phyloP scores from a whole-genome alignment of 1,284 basidiomycete genomes.

The Heterobasidion irregulare region DNA sequence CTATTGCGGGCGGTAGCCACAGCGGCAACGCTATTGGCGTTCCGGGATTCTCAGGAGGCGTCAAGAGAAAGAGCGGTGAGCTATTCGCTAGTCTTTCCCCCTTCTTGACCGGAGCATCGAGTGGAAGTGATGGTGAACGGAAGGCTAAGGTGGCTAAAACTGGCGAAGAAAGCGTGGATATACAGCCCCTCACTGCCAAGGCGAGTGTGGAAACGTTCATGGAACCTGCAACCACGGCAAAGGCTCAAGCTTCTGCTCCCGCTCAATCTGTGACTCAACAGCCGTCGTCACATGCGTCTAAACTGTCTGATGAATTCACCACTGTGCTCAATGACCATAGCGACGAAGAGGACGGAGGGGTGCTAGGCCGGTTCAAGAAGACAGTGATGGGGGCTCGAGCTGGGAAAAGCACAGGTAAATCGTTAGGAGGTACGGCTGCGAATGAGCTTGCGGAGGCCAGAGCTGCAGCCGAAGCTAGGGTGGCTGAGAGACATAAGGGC shows the following conservation, averaged over 20 bases:
- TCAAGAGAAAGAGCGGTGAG: constrained; percentile 66
- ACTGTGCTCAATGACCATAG: background rate
- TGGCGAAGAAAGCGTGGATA: constrained; percentile 13
- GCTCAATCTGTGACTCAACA: too few relatives aligned
- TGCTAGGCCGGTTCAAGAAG: constrained; percentile 57
- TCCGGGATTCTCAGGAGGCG: constrained; percentile 14
- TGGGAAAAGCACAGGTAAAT: constrained; percentile 55
- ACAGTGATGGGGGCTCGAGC: constrained; percentile 58
- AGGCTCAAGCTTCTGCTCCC: too few relatives aligned
- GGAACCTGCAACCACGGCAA: background rate
- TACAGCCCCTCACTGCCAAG: background rate
- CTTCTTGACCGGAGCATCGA: background rate
- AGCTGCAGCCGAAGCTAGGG: constrained; percentile 60
- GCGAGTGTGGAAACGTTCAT: constrained; percentile 6
- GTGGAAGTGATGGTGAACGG: constrained; percentile 25
- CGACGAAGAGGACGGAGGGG: constrained; percentile 19
- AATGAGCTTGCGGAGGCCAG: constrained; percentile 61
- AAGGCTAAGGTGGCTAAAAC: constrained; percentile 42
- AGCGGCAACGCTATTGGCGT: background rate
- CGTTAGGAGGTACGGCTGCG: constrained; percentile 50
- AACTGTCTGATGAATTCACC: background rate
- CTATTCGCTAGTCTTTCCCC: constrained; percentile 21
- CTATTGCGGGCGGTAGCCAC: constrained; percentile 2
- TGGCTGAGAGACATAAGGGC: constrained; percentile 52
- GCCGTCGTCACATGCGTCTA: background rate